A percentile compares a stretch with the other conserved stretches of the same genome.
phyloP scores from a whole-genome alignment of 352 stramenopile species.

The Globisporangium abappressorium region DNA sequence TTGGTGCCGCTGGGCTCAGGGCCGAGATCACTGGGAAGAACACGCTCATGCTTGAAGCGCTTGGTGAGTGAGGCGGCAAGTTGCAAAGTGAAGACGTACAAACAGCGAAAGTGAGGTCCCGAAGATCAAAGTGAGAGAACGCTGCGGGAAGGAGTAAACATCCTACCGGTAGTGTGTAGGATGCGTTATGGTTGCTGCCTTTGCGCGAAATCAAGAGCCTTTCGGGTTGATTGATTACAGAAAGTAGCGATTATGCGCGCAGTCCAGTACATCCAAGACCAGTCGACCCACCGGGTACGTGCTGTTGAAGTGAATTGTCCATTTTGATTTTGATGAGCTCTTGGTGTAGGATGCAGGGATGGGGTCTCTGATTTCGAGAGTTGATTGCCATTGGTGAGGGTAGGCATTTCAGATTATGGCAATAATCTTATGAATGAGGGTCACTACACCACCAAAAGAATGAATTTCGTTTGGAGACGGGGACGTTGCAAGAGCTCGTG shows the following conservation, averaged over 20 bases:
- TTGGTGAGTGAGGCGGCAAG: not conserved
- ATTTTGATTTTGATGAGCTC: not conserved
- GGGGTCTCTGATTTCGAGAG: not conserved
- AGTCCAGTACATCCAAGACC: not conserved
- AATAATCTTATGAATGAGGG: no score
- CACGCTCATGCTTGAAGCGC: constrained; percentile 46
- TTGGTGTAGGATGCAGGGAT: not conserved
- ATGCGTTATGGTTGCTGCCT: not conserved
- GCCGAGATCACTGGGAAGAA: constrained; percentile 80
- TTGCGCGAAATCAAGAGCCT: not conserved
- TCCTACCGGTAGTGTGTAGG: not conserved
- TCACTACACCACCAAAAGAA: no score
- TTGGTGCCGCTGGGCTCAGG: constrained; percentile 46
- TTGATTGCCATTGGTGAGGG: not conserved
- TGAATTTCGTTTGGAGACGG: no score
- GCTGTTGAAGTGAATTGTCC: not conserved
- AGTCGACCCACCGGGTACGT: not conserved
- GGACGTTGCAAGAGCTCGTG: no score
- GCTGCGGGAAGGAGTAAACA: not conserved
- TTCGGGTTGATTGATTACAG: not conserved
- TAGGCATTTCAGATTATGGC: not conserved
- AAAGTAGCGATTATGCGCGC: not conserved
- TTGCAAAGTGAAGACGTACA: not conserved
- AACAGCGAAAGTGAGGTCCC: no score
- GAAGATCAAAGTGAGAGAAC: not conserved